These are phyloP conservation scores for Bonia amplexicaulis DNA, from an alignment of 176 grass and related monocot genomes.

Conservation along the genomic window DNA sequence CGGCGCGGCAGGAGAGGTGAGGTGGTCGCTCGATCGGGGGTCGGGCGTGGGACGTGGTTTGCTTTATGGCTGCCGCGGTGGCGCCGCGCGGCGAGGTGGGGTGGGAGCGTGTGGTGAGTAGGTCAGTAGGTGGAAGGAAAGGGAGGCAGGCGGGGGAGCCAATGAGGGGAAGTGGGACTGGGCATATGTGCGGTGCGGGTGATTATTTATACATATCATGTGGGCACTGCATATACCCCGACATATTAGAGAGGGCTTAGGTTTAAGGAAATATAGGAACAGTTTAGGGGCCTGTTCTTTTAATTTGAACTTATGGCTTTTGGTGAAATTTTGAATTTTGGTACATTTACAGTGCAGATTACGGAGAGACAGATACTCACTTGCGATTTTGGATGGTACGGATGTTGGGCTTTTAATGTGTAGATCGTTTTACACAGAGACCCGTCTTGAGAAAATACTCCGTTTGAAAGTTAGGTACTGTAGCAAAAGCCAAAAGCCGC, in stretches of 20 bases:
- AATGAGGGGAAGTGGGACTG: conserved; percentile 5
- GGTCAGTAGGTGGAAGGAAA: not conserved
- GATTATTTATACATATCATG: conserved; percentile 82
- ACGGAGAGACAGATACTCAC: no score
- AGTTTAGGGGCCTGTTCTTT: no score
- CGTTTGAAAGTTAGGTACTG: no score
- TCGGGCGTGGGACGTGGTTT: not conserved
- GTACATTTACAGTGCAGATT: no score
- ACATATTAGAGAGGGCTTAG: not conserved
- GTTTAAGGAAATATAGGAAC: not conserved
- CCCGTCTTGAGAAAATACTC: no score
- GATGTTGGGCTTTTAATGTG: no score
- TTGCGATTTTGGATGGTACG: no score
- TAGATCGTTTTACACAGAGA: no score
- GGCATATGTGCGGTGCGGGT: conserved; percentile 48
- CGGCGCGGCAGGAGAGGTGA: not conserved
- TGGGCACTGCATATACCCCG: conserved; percentile 17
- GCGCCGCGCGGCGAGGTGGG: not conserved
- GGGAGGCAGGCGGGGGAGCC: conserved; percentile 24
- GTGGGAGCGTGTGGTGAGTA: conserved; percentile 5
- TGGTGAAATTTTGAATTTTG: no score
- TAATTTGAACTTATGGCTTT: no score
- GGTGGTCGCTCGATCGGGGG: not conserved
- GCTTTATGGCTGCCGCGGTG: not conserved
- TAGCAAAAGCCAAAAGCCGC: no score